Evolutionary conservation across 2,329 filamentous ascomycete genomes (phyloP).

Genomic region (Botrytis deweyae): DNA sequence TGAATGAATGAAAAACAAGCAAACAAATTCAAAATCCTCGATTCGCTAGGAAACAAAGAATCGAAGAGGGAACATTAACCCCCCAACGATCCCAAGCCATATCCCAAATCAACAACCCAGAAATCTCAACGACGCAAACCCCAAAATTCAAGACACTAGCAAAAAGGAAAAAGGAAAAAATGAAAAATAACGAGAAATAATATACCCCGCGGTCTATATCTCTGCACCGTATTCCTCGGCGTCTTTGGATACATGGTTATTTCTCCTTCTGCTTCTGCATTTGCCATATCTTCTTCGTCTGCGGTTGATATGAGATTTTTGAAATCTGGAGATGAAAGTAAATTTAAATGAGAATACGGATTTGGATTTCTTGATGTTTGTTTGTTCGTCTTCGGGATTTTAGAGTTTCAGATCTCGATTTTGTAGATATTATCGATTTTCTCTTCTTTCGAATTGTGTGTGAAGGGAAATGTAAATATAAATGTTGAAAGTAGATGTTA

Average conservation of each 20-base stretch:
- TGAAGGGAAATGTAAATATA: neutral
- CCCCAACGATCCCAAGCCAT: neutral
- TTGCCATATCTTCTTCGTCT: neutral
- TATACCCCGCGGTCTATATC: neutral
- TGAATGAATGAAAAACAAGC: neutral
- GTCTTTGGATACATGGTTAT: neutral
- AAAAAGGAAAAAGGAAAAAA: too few species aligned
- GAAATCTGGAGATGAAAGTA: fast-evolving
- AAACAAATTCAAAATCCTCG: neutral
- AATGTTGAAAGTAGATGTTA: neutral
- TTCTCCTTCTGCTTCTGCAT: neutral
- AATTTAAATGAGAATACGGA: too few species aligned
- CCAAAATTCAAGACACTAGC: too few species aligned
- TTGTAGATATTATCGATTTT: neutral
- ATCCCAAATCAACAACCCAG: neutral
- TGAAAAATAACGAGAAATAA: neutral
- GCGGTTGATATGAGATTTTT: neutral
- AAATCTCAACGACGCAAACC: neutral
- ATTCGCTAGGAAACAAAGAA: neutral
- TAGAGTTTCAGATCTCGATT: neutral
- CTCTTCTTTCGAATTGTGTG: neutral
- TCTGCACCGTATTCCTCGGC: neutral
- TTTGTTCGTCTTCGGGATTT: neutral
- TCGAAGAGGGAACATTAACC: neutral
- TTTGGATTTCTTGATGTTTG: neutral